phyloP scores from a whole-genome alignment of 345 rosid genomes.

The Triadica sebifera region DNA sequence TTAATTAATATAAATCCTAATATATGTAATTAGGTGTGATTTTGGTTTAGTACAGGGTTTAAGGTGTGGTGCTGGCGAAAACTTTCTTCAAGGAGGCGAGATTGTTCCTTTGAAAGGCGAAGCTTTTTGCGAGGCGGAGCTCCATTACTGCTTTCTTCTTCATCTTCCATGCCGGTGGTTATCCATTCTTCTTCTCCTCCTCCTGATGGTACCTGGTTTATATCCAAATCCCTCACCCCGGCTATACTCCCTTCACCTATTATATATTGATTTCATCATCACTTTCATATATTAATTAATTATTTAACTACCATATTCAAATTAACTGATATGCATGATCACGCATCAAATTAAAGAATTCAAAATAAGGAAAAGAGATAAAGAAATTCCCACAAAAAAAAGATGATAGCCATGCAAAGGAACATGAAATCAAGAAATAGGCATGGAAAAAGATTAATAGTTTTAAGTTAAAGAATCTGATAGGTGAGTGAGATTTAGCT shows the following conservation, averaged over 20 bases:
- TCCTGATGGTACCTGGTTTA: conserved; percentile 48
- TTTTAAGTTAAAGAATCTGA: too few relatives aligned
- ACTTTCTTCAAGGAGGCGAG: conserved; percentile 94
- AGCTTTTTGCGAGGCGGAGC: conserved; percentile 85
- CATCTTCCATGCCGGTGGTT: conserved; percentile 45
- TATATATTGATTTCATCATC: too few relatives aligned
- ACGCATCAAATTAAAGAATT: neutral
- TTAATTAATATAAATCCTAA: neutral
- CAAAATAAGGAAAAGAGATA: too few relatives aligned
- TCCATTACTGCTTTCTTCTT: conserved; percentile 48
- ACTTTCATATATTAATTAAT: too few relatives aligned
- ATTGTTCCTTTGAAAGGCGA: conserved; percentile 84
- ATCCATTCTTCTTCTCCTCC: conserved; percentile 44
- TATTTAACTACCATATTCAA: too few relatives aligned
- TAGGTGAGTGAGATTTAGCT: neutral
- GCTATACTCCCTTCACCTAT: conserved; percentile 26
- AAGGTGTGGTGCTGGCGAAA: conserved; percentile 85
- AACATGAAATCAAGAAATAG: too few relatives aligned
- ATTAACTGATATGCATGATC: too few relatives aligned
- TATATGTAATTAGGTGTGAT: neutral
- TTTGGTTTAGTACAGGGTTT: conserved; percentile 30
- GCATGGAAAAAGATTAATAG: too few relatives aligned
- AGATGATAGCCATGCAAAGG: too few relatives aligned
- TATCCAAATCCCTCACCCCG: conserved; percentile 57
- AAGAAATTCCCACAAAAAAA: too few relatives aligned